Conservation (phyloP, 2,329 filamentous ascomycete genomes). For the Alternaria sp. region DNA sequence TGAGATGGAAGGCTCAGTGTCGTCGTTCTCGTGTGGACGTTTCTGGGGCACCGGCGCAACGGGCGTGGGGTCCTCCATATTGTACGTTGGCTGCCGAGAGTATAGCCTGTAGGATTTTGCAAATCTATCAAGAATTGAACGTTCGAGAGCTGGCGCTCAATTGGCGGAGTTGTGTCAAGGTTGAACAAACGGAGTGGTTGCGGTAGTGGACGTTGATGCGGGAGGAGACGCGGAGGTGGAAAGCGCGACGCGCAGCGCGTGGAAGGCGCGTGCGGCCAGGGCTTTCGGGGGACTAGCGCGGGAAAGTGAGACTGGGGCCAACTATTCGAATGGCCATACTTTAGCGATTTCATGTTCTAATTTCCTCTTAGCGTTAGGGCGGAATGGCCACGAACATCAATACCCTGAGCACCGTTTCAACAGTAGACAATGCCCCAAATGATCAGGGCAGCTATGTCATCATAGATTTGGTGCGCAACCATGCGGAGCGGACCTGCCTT, state of each 20-base stretch:
- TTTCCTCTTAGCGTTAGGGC: slow-evolving; percentile 16
- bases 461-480: background rate
- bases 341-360: slow-evolving; percentile 11
- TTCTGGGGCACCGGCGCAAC: slow-evolving; percentile 38
- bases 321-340: slow-evolving; percentile 12
- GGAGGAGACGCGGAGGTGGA: slow-evolving; percentile 34
- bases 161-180: slow-evolving; percentile 7
- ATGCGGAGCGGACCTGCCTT: background rate
- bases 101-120: background rate
- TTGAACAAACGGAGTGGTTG: slow-evolving; percentile 17
- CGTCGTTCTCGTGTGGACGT: slow-evolving; percentile 46
- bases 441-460: background rate
- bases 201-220: slow-evolving; percentile 20
- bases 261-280: slow-evolving; percentile 21
- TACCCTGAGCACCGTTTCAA: background rate
- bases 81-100: slow-evolving; percentile 3
- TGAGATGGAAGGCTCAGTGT: slow-evolving; percentile 33
- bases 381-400: slow-evolving; percentile 5
- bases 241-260: slow-evolving; percentile 39
- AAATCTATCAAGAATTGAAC: background rate
- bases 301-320: background rate
- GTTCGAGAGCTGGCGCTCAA: background rate
- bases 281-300: slow-evolving; percentile 12
- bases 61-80: slow-evolving; percentile 42
- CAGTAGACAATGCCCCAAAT: background rate